phyloP scores from a whole-genome alignment of 805 yeast species.

The Wickerhamomyces rabaulensis region DNA sequence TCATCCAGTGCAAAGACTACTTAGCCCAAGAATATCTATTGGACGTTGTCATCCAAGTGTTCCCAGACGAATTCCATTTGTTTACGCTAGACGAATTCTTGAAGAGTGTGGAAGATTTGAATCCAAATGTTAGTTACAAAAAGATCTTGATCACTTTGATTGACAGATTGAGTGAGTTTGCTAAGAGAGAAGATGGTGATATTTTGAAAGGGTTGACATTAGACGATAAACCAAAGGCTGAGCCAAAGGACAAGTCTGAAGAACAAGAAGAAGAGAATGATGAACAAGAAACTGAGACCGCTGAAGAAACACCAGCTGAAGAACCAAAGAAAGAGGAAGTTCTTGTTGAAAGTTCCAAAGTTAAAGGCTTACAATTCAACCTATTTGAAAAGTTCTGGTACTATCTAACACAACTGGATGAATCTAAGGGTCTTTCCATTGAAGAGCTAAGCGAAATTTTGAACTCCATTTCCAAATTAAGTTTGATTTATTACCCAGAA shows the following conservation, averaged over 20 bases:
- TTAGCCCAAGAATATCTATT: slow-evolving; percentile 89
- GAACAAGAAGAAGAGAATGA: slow-evolving; percentile 6
- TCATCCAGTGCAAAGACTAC: slow-evolving; percentile 85
- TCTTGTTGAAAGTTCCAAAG: slow-evolving; percentile 1
- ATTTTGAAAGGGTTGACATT: slow-evolving; percentile 9
- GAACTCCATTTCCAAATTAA: slow-evolving; percentile 58
- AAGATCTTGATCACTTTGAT: slow-evolving; percentile 66
- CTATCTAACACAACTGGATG: slow-evolving; percentile 51
- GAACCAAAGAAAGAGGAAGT: neutral
- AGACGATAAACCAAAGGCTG: slow-evolving; percentile 5
- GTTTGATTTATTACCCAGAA: slow-evolving; percentile 62
- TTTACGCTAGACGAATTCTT: slow-evolving; percentile 65
- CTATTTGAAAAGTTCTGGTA: slow-evolving; percentile 64
- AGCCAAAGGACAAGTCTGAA: slow-evolving; percentile 6
- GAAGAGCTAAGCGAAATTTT: slow-evolving; percentile 61
- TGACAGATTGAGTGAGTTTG: slow-evolving; percentile 59
- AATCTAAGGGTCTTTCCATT: slow-evolving; percentile 56
- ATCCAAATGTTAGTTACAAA: slow-evolving; percentile 64
- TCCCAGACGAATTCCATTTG: slow-evolving; percentile 89
- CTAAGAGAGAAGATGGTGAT: slow-evolving; percentile 25
- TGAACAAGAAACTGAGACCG: slow-evolving; percentile 8
- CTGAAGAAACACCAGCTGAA: slow-evolving; percentile 7
- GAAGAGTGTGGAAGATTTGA: slow-evolving; percentile 58
- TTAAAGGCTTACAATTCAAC: slow-evolving; percentile 15
- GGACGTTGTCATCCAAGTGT: slow-evolving; percentile 89